Evolutionary conservation across 345 rosid genomes (phyloP), one percentile per base, ranked within the genome.

Genomic region (Hibiscus mutabilis): DNA sequence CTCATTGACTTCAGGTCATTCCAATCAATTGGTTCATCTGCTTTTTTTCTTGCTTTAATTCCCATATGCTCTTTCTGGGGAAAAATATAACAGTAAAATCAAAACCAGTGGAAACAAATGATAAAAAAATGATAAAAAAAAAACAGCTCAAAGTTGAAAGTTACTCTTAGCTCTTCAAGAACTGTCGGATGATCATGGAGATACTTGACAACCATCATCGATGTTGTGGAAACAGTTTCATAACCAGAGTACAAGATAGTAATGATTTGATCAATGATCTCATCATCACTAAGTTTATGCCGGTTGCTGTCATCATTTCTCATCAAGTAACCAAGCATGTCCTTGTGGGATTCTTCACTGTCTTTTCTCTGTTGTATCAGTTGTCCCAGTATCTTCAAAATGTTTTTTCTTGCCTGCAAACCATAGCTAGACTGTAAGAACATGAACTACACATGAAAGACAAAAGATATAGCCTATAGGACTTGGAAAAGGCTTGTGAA

Each of bases 201-300:
- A 68, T 89, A 93, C 85, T 91, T 93, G 66, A 93, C 80, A 40
- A 91, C 90, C 98, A 91, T 93, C 97, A 91, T 93, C 1, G 96
- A 80, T 6, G 97, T 91, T 47, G 93, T 89, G 10, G 97, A 93
- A 25, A 91, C 90, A 33, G 93, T 93, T 75, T 93, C 98, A 46
- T 84, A 89, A 58, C 97, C 96, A 1, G 98, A 91, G 74, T 89
- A 85, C 73, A 86, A 68, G 21, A 93, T 81, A 15, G 98, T 86
- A 44, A 93, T 91, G 1, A 93, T 75, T 74, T 91, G 98, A 84
- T 89, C 97, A 21, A 89, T 79, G 33, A 91, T 86, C 79, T 91
- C 89, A 11, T 85, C 86, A 74, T 88, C 91, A 14, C 72, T 79
- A 64, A 88, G 67, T 33, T 69, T 72, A 31, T 87, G 81, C 44